These are phyloP conservation scores for Aspergillus egyptiacus DNA, from an alignment of 495 filamentous ascomycete species.

Conservation along the genomic window DNA sequence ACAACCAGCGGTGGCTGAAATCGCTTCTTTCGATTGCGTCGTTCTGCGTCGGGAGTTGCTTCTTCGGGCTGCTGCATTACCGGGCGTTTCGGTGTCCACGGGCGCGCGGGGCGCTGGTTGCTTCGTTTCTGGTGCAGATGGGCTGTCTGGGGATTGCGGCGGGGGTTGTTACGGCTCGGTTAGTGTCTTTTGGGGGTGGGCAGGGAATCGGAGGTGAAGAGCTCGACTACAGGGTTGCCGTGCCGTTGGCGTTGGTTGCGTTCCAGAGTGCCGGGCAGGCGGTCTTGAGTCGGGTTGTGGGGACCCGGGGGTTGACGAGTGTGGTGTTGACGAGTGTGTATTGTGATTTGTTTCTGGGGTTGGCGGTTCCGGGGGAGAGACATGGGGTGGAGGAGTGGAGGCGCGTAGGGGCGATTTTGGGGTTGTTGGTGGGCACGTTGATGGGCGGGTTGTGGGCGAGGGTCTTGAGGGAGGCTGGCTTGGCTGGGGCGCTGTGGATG, in stretches of 20 bases:
- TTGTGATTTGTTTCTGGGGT: conserved; percentile 60
- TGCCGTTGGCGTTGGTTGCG: conserved; percentile 58
- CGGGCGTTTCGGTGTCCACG: conserved; percentile 27
- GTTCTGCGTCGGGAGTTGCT: conserved; percentile 52
- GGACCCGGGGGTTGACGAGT: conserved; percentile 64
- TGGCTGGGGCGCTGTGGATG: conserved; percentile 54
- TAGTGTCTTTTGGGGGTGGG: too few relatives aligned
- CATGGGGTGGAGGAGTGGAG: conserved; percentile 61
- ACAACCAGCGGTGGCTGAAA: conserved; percentile 56
- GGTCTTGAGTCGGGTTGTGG: conserved; percentile 55
- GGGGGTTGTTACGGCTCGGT: conserved; percentile 14
- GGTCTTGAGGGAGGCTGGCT: conserved; percentile 47
- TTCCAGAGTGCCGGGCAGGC: conserved; percentile 71
- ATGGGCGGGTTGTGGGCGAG: conserved; percentile 58
- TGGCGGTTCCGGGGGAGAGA: conserved; percentile 38
- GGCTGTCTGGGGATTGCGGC: conserved; percentile 55
- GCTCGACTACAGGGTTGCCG: conserved; percentile 35
- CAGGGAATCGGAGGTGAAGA: background rate
- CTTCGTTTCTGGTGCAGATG: conserved; percentile 56
- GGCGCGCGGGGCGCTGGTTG: conserved; percentile 47
- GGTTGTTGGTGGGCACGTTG: conserved; percentile 55
- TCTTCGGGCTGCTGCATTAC: conserved; percentile 37
- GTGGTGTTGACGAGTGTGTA: conserved; percentile 69
- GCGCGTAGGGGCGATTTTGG: conserved; percentile 47
- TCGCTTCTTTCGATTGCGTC: conserved; percentile 52